Base-by-base conservation (phyloP, 768 basidiomycete species). In the Udeniomyces megalosporus region DNA sequence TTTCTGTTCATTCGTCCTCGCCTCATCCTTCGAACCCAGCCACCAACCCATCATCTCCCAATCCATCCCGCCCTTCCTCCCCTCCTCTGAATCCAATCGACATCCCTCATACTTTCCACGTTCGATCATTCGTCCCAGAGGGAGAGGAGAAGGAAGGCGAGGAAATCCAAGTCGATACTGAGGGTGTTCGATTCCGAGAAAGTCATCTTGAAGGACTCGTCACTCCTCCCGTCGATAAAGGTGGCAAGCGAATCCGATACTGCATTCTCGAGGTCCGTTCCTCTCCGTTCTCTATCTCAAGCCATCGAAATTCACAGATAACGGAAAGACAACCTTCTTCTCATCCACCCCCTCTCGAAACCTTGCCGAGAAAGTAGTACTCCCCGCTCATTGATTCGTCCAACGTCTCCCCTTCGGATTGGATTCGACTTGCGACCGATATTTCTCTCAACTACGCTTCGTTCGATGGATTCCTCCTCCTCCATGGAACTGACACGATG, bases 381-480 rank as follows among this genome's bases (percentile, higher is more conserved):
- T 58, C 56, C 4, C 63, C 63, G 2, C 58, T 64, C 28, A 59
- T 64, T 38, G 63, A 64, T 38, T 64, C 63, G 11, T 64, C 56
- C 12, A 56, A 58, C 53, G 58, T 60, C 35, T 48, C 52, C 28
- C 49, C n/a, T 2, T 22, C 26, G 0, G 57, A 90, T 69, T 92
- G 89, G 88, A 84, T 90, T 67, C 79, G 88, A 10, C 84, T 96
- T 35, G 86, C 89, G 0, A 84, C 82, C 0, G 92, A 96, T 69
- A 89, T 96, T 67, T 89, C 93, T 69, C 81, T 90, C 57, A 95
- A 95, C 71, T 95, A 95, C 69, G 71, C 78, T 34, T 68, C 71
- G 15, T 96, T 88, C 70, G 92, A 96, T 68, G 88, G 88, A 0
- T 95, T 96, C 70, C 82, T 96, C 22, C 76, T 62, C 26, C 54